phyloP scores from a whole-genome alignment of 148 eudicot genomes.

The Chenopodium suecicum region DNA sequence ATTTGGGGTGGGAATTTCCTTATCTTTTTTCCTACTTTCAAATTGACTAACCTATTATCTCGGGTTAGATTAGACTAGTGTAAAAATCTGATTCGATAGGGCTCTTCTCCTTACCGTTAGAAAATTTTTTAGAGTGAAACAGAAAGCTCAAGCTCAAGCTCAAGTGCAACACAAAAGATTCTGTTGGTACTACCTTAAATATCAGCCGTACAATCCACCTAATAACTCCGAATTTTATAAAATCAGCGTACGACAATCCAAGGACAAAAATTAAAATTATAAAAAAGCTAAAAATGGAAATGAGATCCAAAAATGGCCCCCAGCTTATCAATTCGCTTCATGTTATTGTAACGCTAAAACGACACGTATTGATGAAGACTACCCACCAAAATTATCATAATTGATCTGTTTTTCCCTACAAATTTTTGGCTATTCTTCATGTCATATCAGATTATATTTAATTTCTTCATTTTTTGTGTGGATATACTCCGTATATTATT shows the following conservation, averaged over 20 bases:
- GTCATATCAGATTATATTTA: too few species aligned
- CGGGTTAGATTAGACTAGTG: too few species aligned
- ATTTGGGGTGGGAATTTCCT: too few species aligned
- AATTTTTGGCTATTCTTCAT: too few species aligned
- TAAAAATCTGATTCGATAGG: too few species aligned
- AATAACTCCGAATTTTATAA: neutral
- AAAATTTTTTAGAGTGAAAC: too few species aligned
- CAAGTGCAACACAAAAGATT: neutral
- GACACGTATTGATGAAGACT: neutral
- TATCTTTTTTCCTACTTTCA: too few species aligned
- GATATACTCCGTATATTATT: too few species aligned
- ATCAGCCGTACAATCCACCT: neutral
- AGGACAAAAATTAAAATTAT: neutral
- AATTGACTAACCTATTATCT: too few species aligned
- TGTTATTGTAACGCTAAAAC: neutral
- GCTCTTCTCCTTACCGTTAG: too few species aligned
- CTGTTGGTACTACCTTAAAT: neutral
- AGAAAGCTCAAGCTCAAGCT: neutral
- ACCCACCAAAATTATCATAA: neutral
- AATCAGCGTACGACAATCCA: neutral
- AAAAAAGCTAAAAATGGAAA: constrained; percentile 1
- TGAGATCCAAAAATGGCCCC: neutral
- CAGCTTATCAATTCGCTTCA: neutral
- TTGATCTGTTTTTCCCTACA: neutral
- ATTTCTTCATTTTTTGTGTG: too few species aligned